Evolutionary conservation across 2,329 filamentous ascomycete genomes (phyloP).

Genomic region (Arthrobotrys sinensis): DNA sequence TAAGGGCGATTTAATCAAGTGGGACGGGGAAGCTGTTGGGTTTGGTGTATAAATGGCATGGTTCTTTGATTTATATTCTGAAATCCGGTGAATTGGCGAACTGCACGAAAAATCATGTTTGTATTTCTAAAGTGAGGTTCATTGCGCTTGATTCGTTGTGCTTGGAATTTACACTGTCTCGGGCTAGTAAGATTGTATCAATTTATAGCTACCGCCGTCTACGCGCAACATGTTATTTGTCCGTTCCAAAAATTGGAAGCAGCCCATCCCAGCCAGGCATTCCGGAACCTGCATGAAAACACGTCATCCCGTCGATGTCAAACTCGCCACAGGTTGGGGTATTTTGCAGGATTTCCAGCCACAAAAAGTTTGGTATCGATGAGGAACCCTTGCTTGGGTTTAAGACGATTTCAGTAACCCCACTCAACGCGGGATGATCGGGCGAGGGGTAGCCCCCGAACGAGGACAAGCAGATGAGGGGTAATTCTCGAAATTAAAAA

Average conservation of each 20-base stretch:
- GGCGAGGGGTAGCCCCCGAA: constrained; percentile 59
- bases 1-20: neutral
- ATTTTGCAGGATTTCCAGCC: constrained; percentile 38
- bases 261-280: constrained; percentile 26
- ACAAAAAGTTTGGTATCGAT: constrained; percentile 44
- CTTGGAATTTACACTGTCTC: constrained; percentile 3
- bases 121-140: constrained; percentile 14
- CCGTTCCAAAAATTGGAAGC: constrained; percentile 3
- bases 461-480: constrained; percentile 57
- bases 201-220: neutral
- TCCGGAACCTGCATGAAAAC: constrained; percentile 56
- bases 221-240: constrained; percentile 26
- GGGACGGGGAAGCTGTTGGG: neutral
- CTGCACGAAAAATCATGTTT: constrained; percentile 23
- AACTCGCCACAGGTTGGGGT: constrained; percentile 52
- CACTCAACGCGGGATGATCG: constrained; percentile 59
- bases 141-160: neutral
- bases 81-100: constrained; percentile 17
- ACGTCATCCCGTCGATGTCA: constrained; percentile 61
- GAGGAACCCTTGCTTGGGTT: constrained; percentile 39
- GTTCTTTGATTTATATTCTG: constrained; percentile 5
- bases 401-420: constrained; percentile 49
- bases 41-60: constrained; percentile 25
- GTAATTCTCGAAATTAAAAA: constrained; percentile 30
- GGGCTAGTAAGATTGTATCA: neutral